Conservation (phyloP, 192 early-diverging fungal species). For the Linnemannia hyalina region DNA sequence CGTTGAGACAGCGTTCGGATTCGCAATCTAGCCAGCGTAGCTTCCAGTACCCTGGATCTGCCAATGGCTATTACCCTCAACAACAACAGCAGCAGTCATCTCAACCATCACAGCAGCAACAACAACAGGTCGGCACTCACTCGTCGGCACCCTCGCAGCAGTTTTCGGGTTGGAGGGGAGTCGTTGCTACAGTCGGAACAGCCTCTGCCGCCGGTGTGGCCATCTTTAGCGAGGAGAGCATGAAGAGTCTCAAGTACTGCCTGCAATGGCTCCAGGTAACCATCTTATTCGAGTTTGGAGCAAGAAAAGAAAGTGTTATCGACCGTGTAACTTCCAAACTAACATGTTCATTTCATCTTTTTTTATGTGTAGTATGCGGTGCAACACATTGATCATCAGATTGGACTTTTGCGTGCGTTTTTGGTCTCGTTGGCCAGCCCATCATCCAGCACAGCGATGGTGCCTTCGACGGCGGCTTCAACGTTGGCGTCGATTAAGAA, state of each 20-base stretch:
- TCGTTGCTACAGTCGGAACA: conserved; percentile 74
- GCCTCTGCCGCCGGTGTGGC: conserved; percentile 79
- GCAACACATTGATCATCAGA: conserved; percentile 78
- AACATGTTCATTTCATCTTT: not conserved
- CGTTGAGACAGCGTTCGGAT: conserved; percentile 45
- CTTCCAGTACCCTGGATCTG: conserved; percentile 22
- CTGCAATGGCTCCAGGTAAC: conserved; percentile 83
- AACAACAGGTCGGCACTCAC: conserved; percentile 14
- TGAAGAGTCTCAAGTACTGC: conserved; percentile 91
- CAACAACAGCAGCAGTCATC: conserved; percentile 35
- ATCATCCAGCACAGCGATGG: conserved; percentile 32
- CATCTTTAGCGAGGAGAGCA: conserved; percentile 89
- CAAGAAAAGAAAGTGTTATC: not conserved
- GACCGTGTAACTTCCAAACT: not conserved
- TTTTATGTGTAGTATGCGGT: conserved; percentile 75
- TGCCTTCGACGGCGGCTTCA: conserved; percentile 52
- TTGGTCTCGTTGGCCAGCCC: conserved; percentile 63
- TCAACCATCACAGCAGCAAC: conserved; percentile 22
- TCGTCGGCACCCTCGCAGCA: conserved; percentile 35
- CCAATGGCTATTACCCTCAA: conserved; percentile 49
- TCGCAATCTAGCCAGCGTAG: conserved; percentile 45
- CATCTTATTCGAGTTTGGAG: not conserved
- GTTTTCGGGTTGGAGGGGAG: conserved; percentile 70
- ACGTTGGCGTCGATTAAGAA: conserved; percentile 72
- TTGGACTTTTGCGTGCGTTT: conserved; percentile 69